These are phyloP conservation scores for Clonostachys rosea DNA, from an alignment of 2,329 filamentous ascomycete genomes.

Conservation along the genomic window DNA sequence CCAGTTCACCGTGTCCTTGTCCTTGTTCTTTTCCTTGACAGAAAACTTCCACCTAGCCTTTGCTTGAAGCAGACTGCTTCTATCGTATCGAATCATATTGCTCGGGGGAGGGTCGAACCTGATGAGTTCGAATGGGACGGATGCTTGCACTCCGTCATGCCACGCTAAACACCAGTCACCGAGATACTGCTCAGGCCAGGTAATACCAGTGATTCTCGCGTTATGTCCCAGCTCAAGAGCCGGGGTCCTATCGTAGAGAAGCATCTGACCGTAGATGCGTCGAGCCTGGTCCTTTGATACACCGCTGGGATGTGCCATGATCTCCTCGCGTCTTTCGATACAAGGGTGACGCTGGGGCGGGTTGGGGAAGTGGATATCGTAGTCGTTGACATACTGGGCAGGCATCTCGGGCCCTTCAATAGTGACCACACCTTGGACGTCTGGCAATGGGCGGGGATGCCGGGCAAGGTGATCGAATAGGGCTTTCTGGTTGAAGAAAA, in stretches of 20 bases:
- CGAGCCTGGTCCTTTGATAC: conserved; percentile 41
- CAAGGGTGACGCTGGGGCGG: conserved; percentile 34
- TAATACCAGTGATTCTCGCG: conserved; percentile 43
- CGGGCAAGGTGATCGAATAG: conserved; percentile 48
- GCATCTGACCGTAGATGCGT: conserved; percentile 37
- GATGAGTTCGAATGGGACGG: conserved; percentile 42
- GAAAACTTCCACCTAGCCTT: conserved; percentile 49
- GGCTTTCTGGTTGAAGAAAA: conserved; percentile 48
- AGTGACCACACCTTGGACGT: conserved; percentile 40
- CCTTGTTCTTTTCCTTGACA: conserved; percentile 33
- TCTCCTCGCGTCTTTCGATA: conserved; percentile 30
- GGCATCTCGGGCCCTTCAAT: conserved; percentile 38
- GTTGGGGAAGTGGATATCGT: conserved; percentile 43
- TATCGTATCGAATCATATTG: conserved; percentile 39
- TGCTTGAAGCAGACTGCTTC: conserved; percentile 40
- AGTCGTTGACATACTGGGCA: conserved; percentile 36
- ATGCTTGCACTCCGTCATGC: conserved; percentile 47
- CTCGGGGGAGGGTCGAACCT: conserved; percentile 41
- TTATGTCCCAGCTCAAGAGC: conserved; percentile 42
- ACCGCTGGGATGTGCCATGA: conserved; percentile 35
- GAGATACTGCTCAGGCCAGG: conserved; percentile 43
- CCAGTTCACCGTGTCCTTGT: conserved; percentile 34
- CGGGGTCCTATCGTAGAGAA: conserved; percentile 36
- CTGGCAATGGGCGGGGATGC: conserved; percentile 47
- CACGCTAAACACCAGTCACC: conserved; percentile 55